Evolutionary conservation across 2,329 filamentous ascomycete genomes (phyloP).

Genomic region (Fusarium sp.): DNA sequence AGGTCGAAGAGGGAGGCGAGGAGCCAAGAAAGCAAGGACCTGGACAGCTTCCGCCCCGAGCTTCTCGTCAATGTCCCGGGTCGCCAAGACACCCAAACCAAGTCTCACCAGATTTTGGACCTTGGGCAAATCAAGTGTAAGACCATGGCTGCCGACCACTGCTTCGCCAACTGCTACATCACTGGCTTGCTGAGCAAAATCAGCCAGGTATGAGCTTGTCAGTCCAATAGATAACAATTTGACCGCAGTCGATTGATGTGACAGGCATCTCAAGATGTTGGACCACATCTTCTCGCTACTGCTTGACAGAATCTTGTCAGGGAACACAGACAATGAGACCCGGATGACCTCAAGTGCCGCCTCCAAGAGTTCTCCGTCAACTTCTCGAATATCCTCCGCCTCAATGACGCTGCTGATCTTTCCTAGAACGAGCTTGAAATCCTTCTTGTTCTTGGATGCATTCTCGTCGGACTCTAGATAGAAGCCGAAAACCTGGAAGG

Average conservation of each 20-base stretch:
- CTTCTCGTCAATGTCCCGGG: conserved; percentile 72
- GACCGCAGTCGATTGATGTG: conserved; percentile 76
- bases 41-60: conserved; percentile 82
- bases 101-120: conserved; percentile 68
- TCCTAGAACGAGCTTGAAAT: conserved; percentile 70
- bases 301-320: conserved; percentile 68
- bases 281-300: conserved; percentile 75
- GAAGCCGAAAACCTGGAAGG: conserved; percentile 81
- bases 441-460: conserved; percentile 69
- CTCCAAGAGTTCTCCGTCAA: conserved; percentile 77
- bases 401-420: conserved; percentile 63
- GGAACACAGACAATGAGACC: conserved; percentile 73
- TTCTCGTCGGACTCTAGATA: conserved; percentile 78
- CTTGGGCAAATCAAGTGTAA: conserved; percentile 71
- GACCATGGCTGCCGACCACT: conserved; percentile 74
- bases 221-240: conserved; percentile 81
- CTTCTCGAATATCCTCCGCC: conserved; percentile 60
- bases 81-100: conserved; percentile 64
- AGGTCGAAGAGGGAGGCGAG: conserved; percentile 54
- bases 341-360: conserved; percentile 75
- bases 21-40: conserved; percentile 84
- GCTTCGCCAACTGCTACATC: conserved; percentile 62
- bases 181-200: conserved; percentile 73
- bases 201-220: conserved; percentile 79
- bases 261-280: conserved; percentile 72